phyloP scores from a whole-genome alignment of 805 yeast species.

The Lipomyces yamadae region DNA sequence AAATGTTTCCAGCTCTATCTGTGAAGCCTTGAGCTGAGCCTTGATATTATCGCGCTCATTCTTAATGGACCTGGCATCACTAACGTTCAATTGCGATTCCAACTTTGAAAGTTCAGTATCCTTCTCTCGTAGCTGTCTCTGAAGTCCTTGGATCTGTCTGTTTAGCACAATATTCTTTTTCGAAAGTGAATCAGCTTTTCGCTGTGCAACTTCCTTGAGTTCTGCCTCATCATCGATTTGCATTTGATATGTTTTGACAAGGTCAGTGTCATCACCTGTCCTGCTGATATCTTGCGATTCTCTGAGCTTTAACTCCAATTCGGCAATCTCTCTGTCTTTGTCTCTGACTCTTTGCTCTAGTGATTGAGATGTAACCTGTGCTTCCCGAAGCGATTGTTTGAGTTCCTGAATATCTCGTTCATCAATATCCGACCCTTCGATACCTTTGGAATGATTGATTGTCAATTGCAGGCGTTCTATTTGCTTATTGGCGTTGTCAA shows the following conservation, averaged over 20 bases:
- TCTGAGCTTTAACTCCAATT: background rate
- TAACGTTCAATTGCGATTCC: background rate
- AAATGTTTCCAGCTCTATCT: conserved; percentile 13
- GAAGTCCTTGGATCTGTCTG: conserved; percentile 8
- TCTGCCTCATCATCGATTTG: conserved; percentile 27
- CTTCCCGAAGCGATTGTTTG: background rate
- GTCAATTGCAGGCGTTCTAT: conserved; percentile 11
- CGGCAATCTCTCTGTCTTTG: conserved; percentile 4
- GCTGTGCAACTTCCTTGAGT: conserved; percentile 24
- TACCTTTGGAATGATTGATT: background rate
- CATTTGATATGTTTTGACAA: conserved; percentile 9
- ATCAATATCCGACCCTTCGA: background rate
- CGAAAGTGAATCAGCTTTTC: conserved; percentile 24
- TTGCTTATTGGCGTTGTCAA: conserved; percentile 9
- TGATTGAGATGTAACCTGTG: conserved; percentile 5
- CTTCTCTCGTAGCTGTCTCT: conserved; percentile 13
- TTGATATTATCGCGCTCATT: conserved; percentile 4
- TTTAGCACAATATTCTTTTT: conserved; percentile 19
- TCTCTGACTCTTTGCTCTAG: background rate
- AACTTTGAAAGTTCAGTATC: conserved; percentile 1
- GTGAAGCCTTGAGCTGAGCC: conserved; percentile 14
- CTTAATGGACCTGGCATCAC: background rate
- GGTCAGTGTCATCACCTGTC: background rate
- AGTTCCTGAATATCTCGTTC: background rate
- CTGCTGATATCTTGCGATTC: conserved; percentile 5